Base-by-base conservation (phyloP, 164 flowering plant species). In the Aristolochia fimbriata region DNA sequence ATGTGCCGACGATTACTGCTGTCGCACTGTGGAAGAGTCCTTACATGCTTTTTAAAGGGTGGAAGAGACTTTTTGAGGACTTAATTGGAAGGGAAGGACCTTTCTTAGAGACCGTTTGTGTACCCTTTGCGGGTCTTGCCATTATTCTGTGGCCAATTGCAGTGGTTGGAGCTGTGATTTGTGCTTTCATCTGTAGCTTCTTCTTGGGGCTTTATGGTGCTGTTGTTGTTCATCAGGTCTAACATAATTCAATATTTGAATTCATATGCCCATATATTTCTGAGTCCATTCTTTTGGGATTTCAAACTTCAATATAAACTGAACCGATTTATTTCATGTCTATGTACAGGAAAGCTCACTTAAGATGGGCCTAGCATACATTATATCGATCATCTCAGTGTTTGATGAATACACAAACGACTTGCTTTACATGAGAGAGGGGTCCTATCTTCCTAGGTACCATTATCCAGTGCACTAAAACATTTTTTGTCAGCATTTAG, bases 51-150 rank as follows among this genome's bases (percentile, higher is more conserved):
- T 71, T 86, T 52, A 83, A 62, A 71, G 99, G 99, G 62, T 93
- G 99, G 97, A 80, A 86, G 71, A 73, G 99, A 71, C 78, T 93
- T 11, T 59, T 86, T 3, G 87, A 90, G 67, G 99, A 93, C 71
- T 68, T 93, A 68, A 67, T 93, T 59, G 96, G 97, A 24, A 78
- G 97, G 67, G 91, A 90, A 77, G 99, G 97, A n/a, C 99, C 95
- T 45, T 93, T 90, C 66, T 64, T 80, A 63, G 99, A 93, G 76
- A 78, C 92, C 1, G 88, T 81, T 15, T 93, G 96, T 73, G 89
- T 93, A 57, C 99, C 96, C 2, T 90, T 93, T 74, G 99, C 97
- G 24, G 97, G 85, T 66, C 76, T 93, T 60, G 91, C 96, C 52
- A 86, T 93, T 57, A 57, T 93, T 12, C 63, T 93, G 10, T 93